Evolutionary conservation across 768 basidiomycete genomes (phyloP).

Genomic region (Pisolithus sp.): DNA sequence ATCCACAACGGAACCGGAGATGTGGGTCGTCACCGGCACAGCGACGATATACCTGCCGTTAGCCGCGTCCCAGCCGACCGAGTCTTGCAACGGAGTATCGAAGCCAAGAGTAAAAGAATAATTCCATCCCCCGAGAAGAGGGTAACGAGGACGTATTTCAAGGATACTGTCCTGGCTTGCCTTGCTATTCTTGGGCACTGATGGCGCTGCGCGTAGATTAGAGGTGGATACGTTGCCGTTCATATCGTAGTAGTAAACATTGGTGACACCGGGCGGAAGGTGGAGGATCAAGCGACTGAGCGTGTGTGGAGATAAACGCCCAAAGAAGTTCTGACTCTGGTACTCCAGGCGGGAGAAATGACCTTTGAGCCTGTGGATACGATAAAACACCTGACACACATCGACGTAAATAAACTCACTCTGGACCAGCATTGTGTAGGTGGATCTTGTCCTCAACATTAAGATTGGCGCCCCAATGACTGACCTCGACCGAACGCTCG

Average conservation of each 20-base stretch:
- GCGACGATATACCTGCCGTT: constrained; percentile 66
- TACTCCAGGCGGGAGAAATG: constrained; percentile 91
- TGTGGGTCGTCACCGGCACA: constrained; percentile 79
- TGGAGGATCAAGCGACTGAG: constrained; percentile 69
- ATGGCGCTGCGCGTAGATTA: constrained; percentile 63
- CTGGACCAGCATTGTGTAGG: constrained; percentile 85
- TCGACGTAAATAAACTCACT: constrained; percentile 44
- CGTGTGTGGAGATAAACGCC: constrained; percentile 60
- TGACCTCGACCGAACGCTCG: constrained; percentile 78
- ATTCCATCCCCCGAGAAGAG: constrained; percentile 95
- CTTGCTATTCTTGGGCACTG: constrained; percentile 50
- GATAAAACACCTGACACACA: constrained; percentile 1
- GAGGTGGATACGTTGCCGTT: constrained; percentile 98
- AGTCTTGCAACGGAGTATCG: constrained; percentile 80
- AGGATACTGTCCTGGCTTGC: constrained; percentile 57
- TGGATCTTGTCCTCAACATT: constrained; percentile 87
- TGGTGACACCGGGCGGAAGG: constrained; percentile 76
- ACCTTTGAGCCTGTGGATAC: constrained; percentile 71
- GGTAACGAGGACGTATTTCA: constrained; percentile 86
- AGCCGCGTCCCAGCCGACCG: constrained; percentile 54
- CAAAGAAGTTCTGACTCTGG: constrained; percentile 69
- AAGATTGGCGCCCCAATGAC: constrained; percentile 94
- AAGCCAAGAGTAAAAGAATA: constrained; percentile 93
- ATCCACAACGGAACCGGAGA: constrained; percentile 76
- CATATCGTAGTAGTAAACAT: constrained; percentile 84